A percentile compares a stretch with the other conserved stretches of the same genome.
These are phyloP conservation scores for Eimeria maxima DNA, from an alignment of 169 alveolate genomes.

Conservation along the genomic window DNA sequence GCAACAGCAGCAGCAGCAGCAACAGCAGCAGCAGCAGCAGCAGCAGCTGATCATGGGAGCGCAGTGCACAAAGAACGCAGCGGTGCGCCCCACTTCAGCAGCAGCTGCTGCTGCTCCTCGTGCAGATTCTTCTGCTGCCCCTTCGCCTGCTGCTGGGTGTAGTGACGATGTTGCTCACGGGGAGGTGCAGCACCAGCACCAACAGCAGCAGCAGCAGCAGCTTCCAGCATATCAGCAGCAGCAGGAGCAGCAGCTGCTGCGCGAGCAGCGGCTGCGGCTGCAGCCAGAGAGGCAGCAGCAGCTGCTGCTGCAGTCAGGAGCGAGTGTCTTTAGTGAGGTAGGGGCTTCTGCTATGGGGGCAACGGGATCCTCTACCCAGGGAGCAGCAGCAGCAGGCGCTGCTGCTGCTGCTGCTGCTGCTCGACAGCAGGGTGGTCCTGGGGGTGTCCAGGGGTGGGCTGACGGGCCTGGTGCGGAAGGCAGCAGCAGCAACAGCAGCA, in stretches of 20 bases:
- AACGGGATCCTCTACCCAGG: neutral
- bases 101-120: conserved; percentile 7
- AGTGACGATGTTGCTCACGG: neutral
- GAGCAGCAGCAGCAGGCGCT: conserved; percentile 32
- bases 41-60: conserved; percentile 45
- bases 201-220: neutral
- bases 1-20: conserved; percentile 34
- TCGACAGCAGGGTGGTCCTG: conserved; percentile 26
- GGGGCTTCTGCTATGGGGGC: conserved; percentile 2
- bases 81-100: conserved; percentile 17
- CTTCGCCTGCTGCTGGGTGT: neutral
- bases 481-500: conserved; percentile 20
- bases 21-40: neutral
- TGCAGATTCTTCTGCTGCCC: neutral
- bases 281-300: conserved; percentile 55
- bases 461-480: neutral
- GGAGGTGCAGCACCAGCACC: neutral
- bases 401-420: conserved; percentile 53
- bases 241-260: conserved; percentile 48
- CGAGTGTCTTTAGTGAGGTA: conserved; percentile 7
- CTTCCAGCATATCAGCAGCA: conserved; percentile 5
- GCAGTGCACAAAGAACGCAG: conserved; percentile 55
- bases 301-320: conserved; percentile 57
- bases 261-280: neutral
- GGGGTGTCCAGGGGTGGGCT: neutral